Conservation (phyloP, 768 basidiomycete species). For the Thelephora ganbajun region DNA sequence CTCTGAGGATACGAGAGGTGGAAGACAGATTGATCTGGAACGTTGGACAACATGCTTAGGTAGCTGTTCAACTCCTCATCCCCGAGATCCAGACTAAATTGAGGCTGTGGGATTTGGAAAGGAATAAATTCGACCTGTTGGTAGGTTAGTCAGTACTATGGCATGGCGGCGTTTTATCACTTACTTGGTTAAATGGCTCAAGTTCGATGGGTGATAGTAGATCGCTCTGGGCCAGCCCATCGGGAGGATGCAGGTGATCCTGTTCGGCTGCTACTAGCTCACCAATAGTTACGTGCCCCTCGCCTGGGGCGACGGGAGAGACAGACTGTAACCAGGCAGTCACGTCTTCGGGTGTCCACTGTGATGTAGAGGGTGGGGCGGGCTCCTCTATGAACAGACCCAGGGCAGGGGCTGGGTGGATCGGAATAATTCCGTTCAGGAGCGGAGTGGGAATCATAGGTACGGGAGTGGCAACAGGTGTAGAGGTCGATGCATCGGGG, state of each 20-base stretch:
- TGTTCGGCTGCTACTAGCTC: not conserved
- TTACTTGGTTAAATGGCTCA: not conserved
- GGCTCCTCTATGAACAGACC: too few species aligned
- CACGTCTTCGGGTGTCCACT: too few species aligned
- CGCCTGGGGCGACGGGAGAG: not conserved
- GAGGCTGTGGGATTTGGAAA: not conserved
- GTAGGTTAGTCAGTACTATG: not conserved
- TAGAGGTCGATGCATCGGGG: too few species aligned
- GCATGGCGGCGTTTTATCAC: not conserved
- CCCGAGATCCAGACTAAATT: not conserved
- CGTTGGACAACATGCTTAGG: not conserved
- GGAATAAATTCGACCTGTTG: not conserved
- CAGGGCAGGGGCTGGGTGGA: too few species aligned
- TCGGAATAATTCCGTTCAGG: too few species aligned
- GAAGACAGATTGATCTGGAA: not conserved
- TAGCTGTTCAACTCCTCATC: not conserved
- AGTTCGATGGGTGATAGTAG: not conserved
- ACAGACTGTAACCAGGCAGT: too few species aligned
- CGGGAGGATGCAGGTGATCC: not conserved
- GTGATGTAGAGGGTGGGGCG: too few species aligned
- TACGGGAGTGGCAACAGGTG: too few species aligned
- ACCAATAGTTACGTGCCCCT: not conserved
- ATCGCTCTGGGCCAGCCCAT: not conserved
- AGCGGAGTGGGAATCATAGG: too few species aligned
- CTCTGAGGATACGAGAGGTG: not conserved